Conservation (phyloP, 495 filamentous ascomycete genomes). For the Aspergillus taichungensis region DNA sequence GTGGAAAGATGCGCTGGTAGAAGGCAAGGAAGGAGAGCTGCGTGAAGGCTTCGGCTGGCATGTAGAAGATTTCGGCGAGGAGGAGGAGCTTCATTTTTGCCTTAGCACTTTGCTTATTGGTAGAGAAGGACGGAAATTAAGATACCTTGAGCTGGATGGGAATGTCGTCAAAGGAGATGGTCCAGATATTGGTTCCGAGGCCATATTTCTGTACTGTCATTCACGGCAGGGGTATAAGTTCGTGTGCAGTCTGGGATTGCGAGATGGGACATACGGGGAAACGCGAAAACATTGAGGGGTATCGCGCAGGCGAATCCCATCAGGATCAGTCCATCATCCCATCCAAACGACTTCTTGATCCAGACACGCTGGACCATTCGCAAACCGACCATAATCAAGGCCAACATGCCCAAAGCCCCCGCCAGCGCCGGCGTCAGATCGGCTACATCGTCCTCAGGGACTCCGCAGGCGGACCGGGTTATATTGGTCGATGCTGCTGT, state of each 20-base stretch:
- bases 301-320: slow-evolving; percentile 10
- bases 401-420: slow-evolving; percentile 13
- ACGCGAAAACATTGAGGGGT: slow-evolving; percentile 14
- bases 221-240: no score
- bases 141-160: slow-evolving; percentile 18
- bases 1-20: slow-evolving; percentile 27
- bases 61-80: slow-evolving; percentile 23
- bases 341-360: slow-evolving; percentile 13
- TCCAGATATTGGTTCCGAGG: slow-evolving; percentile 28
- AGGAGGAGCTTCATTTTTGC: slow-evolving; percentile 2
- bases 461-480: slow-evolving; percentile 11
- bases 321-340: slow-evolving; percentile 15
- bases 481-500: slow-evolving; percentile 12
- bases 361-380: slow-evolving; percentile 8
- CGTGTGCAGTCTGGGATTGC: background rate
- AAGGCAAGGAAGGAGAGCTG: slow-evolving; percentile 29
- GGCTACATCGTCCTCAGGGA: slow-evolving; percentile 9
- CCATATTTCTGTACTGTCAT: slow-evolving; percentile 12
- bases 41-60: slow-evolving; percentile 15
- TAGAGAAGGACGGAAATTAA: no score
- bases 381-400: slow-evolving; percentile 11
- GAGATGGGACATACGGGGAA: slow-evolving; percentile 10
- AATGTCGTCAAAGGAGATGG: slow-evolving; percentile 30
- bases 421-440: slow-evolving; percentile 9
- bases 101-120: no score